phyloP scores from a whole-genome alignment of 1,284 basidiomycete species.

The Cutaneotrichosporon mucoides region DNA sequence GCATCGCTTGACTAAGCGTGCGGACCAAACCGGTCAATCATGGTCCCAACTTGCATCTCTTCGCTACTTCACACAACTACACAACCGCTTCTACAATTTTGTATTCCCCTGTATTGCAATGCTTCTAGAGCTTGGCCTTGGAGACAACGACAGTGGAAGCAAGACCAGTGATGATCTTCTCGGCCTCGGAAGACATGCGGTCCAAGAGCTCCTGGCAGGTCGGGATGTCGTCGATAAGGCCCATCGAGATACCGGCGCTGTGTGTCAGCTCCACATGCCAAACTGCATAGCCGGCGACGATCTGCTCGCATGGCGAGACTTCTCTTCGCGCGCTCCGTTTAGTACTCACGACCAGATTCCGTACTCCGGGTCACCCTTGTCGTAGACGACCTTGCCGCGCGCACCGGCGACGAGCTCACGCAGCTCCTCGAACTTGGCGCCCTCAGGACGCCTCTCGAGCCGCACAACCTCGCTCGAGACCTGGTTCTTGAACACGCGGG shows the following conservation, averaged over 20 bases:
- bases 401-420: conserved; percentile 76
- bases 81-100: no score
- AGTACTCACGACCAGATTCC: conserved; percentile 67
- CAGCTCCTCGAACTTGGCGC: conserved; percentile 83
- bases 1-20: no score
- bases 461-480: conserved; percentile 64
- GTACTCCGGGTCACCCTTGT: conserved; percentile 75
- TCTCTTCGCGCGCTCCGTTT: background rate
- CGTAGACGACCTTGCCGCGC: conserved; percentile 68
- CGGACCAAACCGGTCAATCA: no score
- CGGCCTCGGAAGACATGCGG: conserved; percentile 72
- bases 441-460: conserved; percentile 72
- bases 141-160: conserved; percentile 27
- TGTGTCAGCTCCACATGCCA: background rate
- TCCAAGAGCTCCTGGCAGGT: conserved; percentile 71
- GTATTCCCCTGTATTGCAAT: no score
- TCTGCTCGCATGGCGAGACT: background rate
- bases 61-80: no score
- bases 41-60: no score
- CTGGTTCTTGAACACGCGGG: conserved; percentile 70
- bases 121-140: conserved; percentile 27
- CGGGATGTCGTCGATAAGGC: conserved; percentile 81
- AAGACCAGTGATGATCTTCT: conserved; percentile 63
- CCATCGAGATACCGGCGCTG: conserved; percentile 68
- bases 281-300: background rate